A percentile compares a stretch with the other conserved stretches of the same genome.
These are phyloP conservation scores for Evernia prunastri DNA, from an alignment of 495 filamentous ascomycete species.

Conservation along the genomic window DNA sequence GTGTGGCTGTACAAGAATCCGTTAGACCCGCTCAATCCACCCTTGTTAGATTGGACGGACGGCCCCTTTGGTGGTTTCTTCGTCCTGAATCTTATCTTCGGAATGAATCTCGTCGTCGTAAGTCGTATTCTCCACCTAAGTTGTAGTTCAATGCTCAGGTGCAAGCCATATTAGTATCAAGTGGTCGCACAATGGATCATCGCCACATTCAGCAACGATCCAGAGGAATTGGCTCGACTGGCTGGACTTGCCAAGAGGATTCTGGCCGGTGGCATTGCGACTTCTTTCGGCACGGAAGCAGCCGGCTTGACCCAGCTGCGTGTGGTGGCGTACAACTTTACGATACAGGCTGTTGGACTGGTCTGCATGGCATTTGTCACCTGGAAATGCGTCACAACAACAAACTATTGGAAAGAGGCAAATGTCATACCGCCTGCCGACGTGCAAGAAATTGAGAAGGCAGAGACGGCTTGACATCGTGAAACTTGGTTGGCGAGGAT, in stretches of 20 bases:
- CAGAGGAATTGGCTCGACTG: background rate
- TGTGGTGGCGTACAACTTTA: background rate
- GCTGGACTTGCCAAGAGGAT: background rate
- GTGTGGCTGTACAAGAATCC: background rate
- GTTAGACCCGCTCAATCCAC: background rate
- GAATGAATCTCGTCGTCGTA: background rate
- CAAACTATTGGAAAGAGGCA: background rate
- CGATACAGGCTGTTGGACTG: background rate
- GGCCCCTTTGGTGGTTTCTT: background rate
- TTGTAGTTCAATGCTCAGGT: too few relatives aligned
- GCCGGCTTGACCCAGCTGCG: background rate
- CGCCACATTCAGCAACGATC: constrained; percentile 10
- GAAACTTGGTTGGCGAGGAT: too few relatives aligned
- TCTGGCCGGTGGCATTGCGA: background rate
- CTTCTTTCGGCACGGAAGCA: background rate
- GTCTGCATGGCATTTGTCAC: background rate
- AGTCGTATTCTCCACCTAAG: background rate
- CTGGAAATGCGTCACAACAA: background rate
- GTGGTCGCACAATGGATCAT: constrained; percentile 15
- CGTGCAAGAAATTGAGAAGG: too few relatives aligned
- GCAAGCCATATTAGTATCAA: constrained; percentile 14
- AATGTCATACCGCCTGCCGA: too few relatives aligned
- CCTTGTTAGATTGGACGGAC: background rate
- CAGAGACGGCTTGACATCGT: too few relatives aligned
- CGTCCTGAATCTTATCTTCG: background rate